Evolutionary conservation across 2,329 filamentous ascomycete species (phyloP).

Genomic region (Seiridium cupressi): DNA sequence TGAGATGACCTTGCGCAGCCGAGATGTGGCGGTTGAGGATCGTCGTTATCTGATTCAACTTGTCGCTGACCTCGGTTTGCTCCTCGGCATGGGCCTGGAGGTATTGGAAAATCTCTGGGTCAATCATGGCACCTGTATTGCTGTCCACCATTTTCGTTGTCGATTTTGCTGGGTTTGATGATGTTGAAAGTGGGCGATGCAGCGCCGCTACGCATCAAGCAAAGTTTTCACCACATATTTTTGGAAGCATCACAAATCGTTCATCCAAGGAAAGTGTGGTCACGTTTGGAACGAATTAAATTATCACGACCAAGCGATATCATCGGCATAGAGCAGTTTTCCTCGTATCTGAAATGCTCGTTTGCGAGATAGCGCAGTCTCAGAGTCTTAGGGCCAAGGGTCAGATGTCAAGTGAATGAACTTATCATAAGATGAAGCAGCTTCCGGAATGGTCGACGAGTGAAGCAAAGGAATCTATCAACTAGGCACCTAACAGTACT

Average conservation of each 20-base stretch:
- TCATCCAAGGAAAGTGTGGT: too few relatives aligned
- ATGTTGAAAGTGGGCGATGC: neutral
- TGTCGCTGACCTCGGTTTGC: conserved; percentile 78
- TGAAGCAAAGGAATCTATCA: too few relatives aligned
- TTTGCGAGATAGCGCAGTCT: too few relatives aligned
- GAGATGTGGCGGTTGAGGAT: conserved; percentile 80
- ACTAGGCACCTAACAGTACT: too few relatives aligned
- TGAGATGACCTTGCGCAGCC: conserved; percentile 78
- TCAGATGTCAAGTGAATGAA: too few relatives aligned
- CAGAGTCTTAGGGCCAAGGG: too few relatives aligned
- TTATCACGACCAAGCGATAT: too few relatives aligned
- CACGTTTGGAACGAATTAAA: too few relatives aligned
- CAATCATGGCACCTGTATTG: conserved; percentile 54
- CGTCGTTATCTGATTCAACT: conserved; percentile 78
- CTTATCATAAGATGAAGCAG: too few relatives aligned
- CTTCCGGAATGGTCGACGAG: too few relatives aligned
- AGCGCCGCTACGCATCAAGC: neutral
- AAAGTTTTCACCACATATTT: conserved; percentile 2
- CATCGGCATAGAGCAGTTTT: too few relatives aligned
- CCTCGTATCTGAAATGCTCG: too few relatives aligned
- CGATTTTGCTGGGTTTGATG: neutral
- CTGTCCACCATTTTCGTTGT: conserved; percentile 19
- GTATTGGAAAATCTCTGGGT: conserved; percentile 81
- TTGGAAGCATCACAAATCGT: neutral
- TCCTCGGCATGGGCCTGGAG: conserved; percentile 89